Evolutionary conservation across 768 basidiomycete genomes (phyloP).

Genomic region (Suillus brevipes): DNA sequence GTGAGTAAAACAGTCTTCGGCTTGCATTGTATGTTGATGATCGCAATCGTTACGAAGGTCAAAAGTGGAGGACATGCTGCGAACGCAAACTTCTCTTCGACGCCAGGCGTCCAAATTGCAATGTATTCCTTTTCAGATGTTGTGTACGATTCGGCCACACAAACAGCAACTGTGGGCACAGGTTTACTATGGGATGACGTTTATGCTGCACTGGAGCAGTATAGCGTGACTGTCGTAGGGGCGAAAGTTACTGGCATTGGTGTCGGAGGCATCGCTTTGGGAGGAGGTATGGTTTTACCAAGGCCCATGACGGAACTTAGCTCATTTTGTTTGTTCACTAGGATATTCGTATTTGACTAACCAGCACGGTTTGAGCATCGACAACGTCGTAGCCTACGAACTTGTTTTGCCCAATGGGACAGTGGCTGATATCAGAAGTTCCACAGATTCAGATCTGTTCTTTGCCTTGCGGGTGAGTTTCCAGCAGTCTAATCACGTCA

Average conservation of each 20-base stretch:
- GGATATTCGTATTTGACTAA: slow-evolving; percentile 70
- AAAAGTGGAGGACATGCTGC: slow-evolving; percentile 61
- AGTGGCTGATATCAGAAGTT: slow-evolving; percentile 36
- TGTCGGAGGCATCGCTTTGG: slow-evolving; percentile 58
- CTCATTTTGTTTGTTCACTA: slow-evolving; percentile 40
- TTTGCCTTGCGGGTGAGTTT: slow-evolving; percentile 43
- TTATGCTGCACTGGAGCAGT: slow-evolving; percentile 48
- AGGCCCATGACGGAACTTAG: background rate
- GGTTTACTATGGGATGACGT: slow-evolving; percentile 66
- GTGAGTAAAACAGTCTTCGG: slow-evolving; percentile 27
- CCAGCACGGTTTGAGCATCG: slow-evolving; percentile 56
- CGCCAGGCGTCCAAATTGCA: slow-evolving; percentile 55
- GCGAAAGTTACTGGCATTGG: slow-evolving; percentile 60
- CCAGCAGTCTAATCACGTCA: slow-evolving; percentile 10
- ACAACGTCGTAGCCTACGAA: slow-evolving; percentile 56
- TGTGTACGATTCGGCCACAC: slow-evolving; percentile 36
- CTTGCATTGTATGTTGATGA: background rate
- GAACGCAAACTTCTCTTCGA: slow-evolving; percentile 60
- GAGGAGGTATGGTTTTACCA: slow-evolving; percentile 44
- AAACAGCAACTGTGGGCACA: slow-evolving; percentile 41
- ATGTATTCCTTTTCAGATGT: slow-evolving; percentile 48
- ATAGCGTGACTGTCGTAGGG: slow-evolving; percentile 56
- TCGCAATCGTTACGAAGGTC: slow-evolving; percentile 36
- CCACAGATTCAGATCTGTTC: slow-evolving; percentile 42
- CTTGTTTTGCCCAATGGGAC: slow-evolving; percentile 60